Evolutionary conservation across 108 stramenopile species (phyloP).

Genomic region (Cyclotella choctawhatcheeana): DNA sequence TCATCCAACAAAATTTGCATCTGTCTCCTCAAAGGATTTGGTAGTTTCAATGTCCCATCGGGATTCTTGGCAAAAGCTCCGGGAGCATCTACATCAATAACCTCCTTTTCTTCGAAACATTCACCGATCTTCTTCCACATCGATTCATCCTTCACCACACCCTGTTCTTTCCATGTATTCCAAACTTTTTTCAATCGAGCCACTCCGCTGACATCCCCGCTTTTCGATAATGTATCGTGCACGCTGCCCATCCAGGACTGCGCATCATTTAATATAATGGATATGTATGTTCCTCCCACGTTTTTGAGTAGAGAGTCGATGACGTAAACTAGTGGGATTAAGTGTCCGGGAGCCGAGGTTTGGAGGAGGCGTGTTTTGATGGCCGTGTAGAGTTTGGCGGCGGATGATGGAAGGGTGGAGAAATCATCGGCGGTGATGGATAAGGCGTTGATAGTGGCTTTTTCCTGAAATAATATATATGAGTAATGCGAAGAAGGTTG

Average conservation of each 20-base stretch:
- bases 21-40: constrained; percentile 58
- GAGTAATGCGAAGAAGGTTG: background rate
- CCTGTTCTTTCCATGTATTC: constrained; percentile 77
- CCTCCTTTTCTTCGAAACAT: constrained; percentile 57
- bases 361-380: constrained; percentile 68
- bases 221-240: constrained; percentile 56
- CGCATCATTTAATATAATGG: constrained; percentile 75
- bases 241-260: constrained; percentile 70
- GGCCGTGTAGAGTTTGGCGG: constrained; percentile 63
- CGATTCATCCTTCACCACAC: constrained; percentile 53
- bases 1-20: constrained; percentile 88
- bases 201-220: constrained; percentile 46
- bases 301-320: constrained; percentile 87
- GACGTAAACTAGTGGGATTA: constrained; percentile 76
- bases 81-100: constrained; percentile 29
- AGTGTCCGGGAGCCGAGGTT: constrained; percentile 24
- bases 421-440: constrained; percentile 88
- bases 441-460: constrained; percentile 80
- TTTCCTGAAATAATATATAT: constrained; percentile 68
- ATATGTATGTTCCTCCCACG: constrained; percentile 71
- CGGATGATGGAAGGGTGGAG: constrained; percentile 56
- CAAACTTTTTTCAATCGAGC: constrained; percentile 74
- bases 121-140: constrained; percentile 70
- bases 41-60: constrained; percentile 65
- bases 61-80: constrained; percentile 28